These are phyloP conservation scores for Cryoendolithus antarcticus DNA, from an alignment of 2,329 filamentous ascomycete genomes.

Conservation along the genomic window DNA sequence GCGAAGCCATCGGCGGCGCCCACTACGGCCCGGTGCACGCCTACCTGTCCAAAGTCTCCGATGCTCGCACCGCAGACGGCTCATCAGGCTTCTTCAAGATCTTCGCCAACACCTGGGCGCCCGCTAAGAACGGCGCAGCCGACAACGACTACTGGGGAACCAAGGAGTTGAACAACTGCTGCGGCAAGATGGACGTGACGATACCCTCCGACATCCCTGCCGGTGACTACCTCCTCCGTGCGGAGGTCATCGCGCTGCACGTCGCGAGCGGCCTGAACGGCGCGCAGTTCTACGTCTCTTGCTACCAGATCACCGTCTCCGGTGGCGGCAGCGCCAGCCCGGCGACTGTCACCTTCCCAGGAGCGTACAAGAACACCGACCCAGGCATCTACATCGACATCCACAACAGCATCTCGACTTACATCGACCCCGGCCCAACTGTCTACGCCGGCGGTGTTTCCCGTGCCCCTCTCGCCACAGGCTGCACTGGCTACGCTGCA, in stretches of 20 bases:
- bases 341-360: slow-evolving; percentile 7
- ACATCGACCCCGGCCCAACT: slow-evolving; percentile 8
- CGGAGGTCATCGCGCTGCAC: slow-evolving; percentile 44
- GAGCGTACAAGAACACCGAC: slow-evolving; percentile 9
- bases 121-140: slow-evolving; percentile 10
- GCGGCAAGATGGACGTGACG: slow-evolving; percentile 22
- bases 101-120: slow-evolving; percentile 37
- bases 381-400: slow-evolving; percentile 11
- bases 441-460: slow-evolving; percentile 4
- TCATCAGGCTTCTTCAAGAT: slow-evolving; percentile 41
- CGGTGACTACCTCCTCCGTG: slow-evolving; percentile 44
- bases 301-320: slow-evolving; percentile 15
- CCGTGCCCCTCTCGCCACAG: slow-evolving; percentile 1
- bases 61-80: slow-evolving; percentile 30
- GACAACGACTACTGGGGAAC: slow-evolving; percentile 37
- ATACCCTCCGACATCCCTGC: slow-evolving; percentile 40
- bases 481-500: slow-evolving; percentile 4
- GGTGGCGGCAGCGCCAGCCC: slow-evolving; percentile 7
- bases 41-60: slow-evolving; percentile 24
- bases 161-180: slow-evolving; percentile 25
- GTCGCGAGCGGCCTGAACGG: slow-evolving; percentile 34
- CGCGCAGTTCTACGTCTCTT: slow-evolving; percentile 29
- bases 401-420: slow-evolving; percentile 8
- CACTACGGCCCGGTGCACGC: slow-evolving; percentile 42
- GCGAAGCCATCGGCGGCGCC: slow-evolving; percentile 41